phyloP scores from a whole-genome alignment of 1,284 basidiomycete genomes.

The Cystobasidium pallidum region DNA sequence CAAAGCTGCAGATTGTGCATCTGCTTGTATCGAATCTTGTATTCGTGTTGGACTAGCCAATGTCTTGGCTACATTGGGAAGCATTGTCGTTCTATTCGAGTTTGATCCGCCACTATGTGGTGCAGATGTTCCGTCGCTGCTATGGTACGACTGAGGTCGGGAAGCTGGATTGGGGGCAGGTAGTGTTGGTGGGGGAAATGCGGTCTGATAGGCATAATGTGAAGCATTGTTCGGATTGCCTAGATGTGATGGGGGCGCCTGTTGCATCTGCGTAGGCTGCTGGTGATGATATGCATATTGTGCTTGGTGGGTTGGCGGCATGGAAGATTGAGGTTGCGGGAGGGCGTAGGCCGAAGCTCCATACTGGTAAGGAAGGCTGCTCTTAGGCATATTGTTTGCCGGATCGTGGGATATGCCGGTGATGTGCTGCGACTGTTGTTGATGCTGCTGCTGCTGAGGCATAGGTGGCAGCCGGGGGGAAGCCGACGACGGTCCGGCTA shows the following conservation, averaged over 20 bases:
- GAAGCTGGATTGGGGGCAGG: neutral
- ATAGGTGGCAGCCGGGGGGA: constrained; percentile 12
- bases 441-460: constrained; percentile 25
- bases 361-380: constrained; percentile 13
- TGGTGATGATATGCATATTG: constrained; percentile 9
- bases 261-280: neutral
- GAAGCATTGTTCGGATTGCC: constrained; percentile 9
- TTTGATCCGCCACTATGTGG: neutral
- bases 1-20: constrained; percentile 17
- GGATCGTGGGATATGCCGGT: neutral
- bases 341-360: constrained; percentile 18
- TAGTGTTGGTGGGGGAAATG: neutral
- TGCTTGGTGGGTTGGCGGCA: constrained; percentile 4
- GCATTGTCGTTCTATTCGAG: neutral
- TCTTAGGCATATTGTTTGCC: neutral
- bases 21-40: constrained; percentile 19
- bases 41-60: constrained; percentile 10
- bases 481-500: neutral
- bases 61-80: neutral
- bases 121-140: neutral
- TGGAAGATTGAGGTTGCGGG: constrained; percentile 2
- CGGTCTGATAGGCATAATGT: constrained; percentile 3
- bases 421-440: neutral
- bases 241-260: neutral
- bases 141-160: neutral